phyloP scores from a whole-genome alignment of 176 grass and related monocot species.

The Pontederia crassipes region DNA sequence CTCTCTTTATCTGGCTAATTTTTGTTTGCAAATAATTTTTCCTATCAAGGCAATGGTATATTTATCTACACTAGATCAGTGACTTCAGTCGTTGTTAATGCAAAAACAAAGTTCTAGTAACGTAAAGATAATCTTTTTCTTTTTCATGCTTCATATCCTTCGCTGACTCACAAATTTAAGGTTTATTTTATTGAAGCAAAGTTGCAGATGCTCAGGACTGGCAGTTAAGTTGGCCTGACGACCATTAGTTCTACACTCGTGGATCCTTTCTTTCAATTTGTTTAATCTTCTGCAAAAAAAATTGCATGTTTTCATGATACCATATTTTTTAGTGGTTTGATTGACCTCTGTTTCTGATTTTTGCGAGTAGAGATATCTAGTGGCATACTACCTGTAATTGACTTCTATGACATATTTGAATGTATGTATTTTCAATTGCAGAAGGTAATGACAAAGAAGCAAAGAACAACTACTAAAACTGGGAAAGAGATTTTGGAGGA shows the following conservation, averaged over 20 bases:
- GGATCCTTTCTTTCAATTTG: neutral
- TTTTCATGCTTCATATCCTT: too few species aligned
- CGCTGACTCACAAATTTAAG: too few species aligned
- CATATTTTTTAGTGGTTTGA: neutral
- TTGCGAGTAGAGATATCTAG: neutral
- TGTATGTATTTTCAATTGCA: neutral
- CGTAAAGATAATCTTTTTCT: too few species aligned
- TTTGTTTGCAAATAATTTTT: too few species aligned
- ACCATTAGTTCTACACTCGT: neutral
- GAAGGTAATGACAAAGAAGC: constrained; percentile 20
- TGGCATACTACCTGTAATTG: too few species aligned
- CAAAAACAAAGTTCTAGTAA: too few species aligned
- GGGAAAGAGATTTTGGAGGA: constrained; percentile 36
- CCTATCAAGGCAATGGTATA: too few species aligned
- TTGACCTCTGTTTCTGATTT: neutral
- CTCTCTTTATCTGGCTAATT: too few species aligned
- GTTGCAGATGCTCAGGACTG: neutral
- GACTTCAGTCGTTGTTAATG: too few species aligned
- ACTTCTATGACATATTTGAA: neutral
- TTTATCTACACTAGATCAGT: too few species aligned
- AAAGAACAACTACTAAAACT: constrained; percentile 18
- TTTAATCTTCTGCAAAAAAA: neutral
- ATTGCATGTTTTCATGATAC: neutral
- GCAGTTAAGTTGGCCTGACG: neutral
- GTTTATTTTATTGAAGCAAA: neutral